These are phyloP conservation scores for Aegilops umbellulata DNA, from an alignment of 176 grass and related monocot species.

Conservation along the genomic window DNA sequence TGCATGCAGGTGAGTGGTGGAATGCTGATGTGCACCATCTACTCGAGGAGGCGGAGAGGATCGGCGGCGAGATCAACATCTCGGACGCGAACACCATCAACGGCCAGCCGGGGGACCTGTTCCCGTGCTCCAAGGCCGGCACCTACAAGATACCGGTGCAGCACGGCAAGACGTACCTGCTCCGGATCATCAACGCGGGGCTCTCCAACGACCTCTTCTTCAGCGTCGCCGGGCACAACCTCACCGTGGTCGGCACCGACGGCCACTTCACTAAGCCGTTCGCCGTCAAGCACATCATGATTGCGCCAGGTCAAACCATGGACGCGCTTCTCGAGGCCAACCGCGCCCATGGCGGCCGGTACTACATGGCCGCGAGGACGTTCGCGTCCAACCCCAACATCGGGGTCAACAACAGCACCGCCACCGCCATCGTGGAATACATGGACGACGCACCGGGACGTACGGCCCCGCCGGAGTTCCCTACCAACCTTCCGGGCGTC, in stretches of 20 bases:
- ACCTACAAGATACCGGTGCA: constrained; percentile 36
- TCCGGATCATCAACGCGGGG: constrained; percentile 55
- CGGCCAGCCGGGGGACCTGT: constrained; percentile 34
- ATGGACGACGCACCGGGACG: neutral
- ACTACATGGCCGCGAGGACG: constrained; percentile 36
- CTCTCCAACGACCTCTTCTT: constrained; percentile 60
- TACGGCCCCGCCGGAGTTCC: neutral
- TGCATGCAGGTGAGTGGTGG: constrained; percentile 36
- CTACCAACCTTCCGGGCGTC: neutral
- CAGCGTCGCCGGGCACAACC: neutral
- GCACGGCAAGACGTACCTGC: neutral
- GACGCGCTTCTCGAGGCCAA: neutral
- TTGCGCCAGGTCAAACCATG: constrained; percentile 32
- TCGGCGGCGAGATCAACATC: constrained; percentile 30
- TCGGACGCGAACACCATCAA: constrained; percentile 30
- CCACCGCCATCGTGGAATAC: constrained; percentile 35
- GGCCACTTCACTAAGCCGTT: constrained; percentile 43
- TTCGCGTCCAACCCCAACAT: neutral
- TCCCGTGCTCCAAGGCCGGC: neutral
- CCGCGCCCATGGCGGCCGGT: constrained; percentile 17
- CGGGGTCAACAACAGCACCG: neutral
- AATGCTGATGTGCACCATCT: constrained; percentile 6
- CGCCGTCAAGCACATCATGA: constrained; percentile 26
- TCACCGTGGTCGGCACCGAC: constrained; percentile 46
- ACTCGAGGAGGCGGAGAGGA: neutral